Percentiles rank a stretch among this genome's conserved stretches.
phyloP scores from a whole-genome alignment of 768 basidiomycete genomes.

The Termitomyces sp. region DNA sequence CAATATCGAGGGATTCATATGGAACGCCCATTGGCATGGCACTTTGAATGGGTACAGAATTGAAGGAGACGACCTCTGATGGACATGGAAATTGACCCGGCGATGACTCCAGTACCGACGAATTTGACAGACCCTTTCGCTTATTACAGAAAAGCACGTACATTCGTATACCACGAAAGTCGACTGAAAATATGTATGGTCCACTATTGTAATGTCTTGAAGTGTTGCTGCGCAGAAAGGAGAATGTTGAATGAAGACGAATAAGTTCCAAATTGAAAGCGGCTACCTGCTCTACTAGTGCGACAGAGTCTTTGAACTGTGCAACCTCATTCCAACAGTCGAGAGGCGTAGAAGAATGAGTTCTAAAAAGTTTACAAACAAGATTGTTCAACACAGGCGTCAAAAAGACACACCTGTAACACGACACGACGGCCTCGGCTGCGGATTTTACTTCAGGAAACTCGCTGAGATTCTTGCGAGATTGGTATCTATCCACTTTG shows the following conservation, averaged over 20 bases:
- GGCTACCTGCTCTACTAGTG: conserved; percentile 59
- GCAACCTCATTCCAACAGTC: conserved; percentile 73
- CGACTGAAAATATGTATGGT: conserved; percentile 4
- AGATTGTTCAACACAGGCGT: background rate
- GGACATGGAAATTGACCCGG: conserved; percentile 1
- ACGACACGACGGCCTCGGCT: conserved; percentile 58
- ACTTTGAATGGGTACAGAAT: conserved; percentile 8
- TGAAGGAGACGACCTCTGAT: background rate
- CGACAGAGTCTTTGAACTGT: conserved; percentile 64
- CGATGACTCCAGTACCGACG: background rate
- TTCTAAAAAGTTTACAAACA: conserved; percentile 31
- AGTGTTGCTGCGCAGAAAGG: conserved; percentile 44
- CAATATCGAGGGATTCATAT: conserved; percentile 9
- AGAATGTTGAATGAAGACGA: background rate
- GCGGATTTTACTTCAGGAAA: conserved; percentile 51
- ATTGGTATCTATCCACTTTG: conserved; percentile 68
- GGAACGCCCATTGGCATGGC: conserved; percentile 15
- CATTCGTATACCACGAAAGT: background rate
- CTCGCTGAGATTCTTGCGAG: conserved; percentile 45
- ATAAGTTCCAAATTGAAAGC: background rate
- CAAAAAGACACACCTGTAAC: conserved; percentile 55
- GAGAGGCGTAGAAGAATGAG: conserved; percentile 44
- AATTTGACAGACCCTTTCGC: background rate
- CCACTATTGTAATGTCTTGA: conserved; percentile 47
- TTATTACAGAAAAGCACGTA: conserved; percentile 2